Evolutionary conservation across 495 filamentous ascomycete genomes (phyloP), one percentile per base, ranked within the genome.

Genomic region (Parathielavia hyrcaniae): DNA sequence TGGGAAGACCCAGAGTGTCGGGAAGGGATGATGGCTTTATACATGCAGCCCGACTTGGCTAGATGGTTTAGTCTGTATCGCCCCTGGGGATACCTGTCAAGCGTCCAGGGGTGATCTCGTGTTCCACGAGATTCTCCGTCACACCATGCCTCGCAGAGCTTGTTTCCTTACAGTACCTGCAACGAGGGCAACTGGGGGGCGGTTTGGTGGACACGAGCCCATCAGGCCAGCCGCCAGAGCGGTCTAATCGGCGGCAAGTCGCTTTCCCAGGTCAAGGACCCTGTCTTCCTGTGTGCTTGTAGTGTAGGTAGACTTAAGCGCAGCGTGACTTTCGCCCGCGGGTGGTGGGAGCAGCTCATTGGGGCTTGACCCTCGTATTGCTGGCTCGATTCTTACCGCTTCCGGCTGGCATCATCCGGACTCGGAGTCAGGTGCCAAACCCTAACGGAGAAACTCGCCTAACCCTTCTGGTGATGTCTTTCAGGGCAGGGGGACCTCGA

Each of bases 11-110:
- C 48, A 50, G 32, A 38, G 3, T n/a, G 11, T 38, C 32, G 43
- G 30, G 20, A n/a, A 14, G 32, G 40, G 51, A 46, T 44, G 17
- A 36, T 19, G 17, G 22, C 48, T 46, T 52, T 45, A 59, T 52
- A 52, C 46, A 40, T 34, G 10, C 9, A 10, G 0, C 39, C 19
- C 30, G 30, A 20, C 41, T 58, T 40, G 49, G 51, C n/a, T 45
- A 22, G 14, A 11, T 30, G 45, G 57, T 23, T 20, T 22, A 19
- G 57, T 19, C 32, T 46, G 50, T 49, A 45, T 44, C 19, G 34
- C 45, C 32, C 57, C 53, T 38, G 53, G 47, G 53, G 38, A 38
- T 13, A 45, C 19, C 23, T 6, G 11, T 16, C 14, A 16, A 16
- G 30, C 30, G 5, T 2, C 34, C 20, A 30, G 19, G 50, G 14